These are phyloP conservation scores for Teunomyces kruisii DNA, from an alignment of 805 yeast genomes.

Conservation along the genomic window DNA sequence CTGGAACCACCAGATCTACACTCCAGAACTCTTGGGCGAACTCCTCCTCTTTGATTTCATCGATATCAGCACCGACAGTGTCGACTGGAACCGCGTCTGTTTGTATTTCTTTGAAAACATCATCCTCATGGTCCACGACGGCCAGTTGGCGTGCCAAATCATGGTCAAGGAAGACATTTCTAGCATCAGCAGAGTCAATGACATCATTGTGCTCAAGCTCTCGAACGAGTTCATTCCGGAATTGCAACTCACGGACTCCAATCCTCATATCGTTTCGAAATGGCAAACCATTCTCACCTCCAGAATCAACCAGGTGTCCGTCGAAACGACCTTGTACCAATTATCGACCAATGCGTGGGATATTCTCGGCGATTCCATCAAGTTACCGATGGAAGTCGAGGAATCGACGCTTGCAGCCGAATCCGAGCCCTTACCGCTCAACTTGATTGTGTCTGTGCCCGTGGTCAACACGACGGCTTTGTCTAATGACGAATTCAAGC, in stretches of 20 bases:
- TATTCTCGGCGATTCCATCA: constrained; percentile 28
- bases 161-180: constrained; percentile 35
- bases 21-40: constrained; percentile 16
- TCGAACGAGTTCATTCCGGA: constrained; percentile 46
- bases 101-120: constrained; percentile 33
- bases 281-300: constrained; percentile 36
- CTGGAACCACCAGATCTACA: constrained; percentile 7
- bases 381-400: constrained; percentile 40
- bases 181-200: constrained; percentile 21
- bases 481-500: constrained; percentile 27
- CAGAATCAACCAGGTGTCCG: constrained; percentile 5
- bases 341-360: constrained; percentile 54
- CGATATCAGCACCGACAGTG: constrained; percentile 43
- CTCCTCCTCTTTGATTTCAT: constrained; percentile 42
- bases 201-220: constrained; percentile 33
- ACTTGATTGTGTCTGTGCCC: constrained; percentile 44
- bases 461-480: constrained; percentile 31
- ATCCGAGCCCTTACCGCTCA: constrained; percentile 40
- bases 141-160: constrained; percentile 41
- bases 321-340: constrained; percentile 31
- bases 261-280: constrained; percentile 33
- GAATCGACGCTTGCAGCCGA: constrained; percentile 36
- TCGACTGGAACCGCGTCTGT: constrained; percentile 38
- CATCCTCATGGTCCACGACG: constrained; percentile 25
- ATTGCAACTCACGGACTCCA: constrained; percentile 31